Conservation (phyloP, 176 grass and related monocot species). For the Triticum aestivum region IWGSC_CS_RefSeq_v2.1 NC_057811.1:481955291-481955790, state of each 20-base stretch:
- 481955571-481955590: background rate
- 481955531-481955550: background rate
- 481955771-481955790: slow-evolving; percentile 2
- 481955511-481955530: background rate
- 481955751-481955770: background rate
- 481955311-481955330: background rate
- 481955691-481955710: slow-evolving; percentile 85
- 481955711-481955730: slow-evolving; percentile 68
- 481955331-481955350: background rate
- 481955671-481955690: slow-evolving; percentile 66
- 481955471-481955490: background rate
- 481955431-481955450: no score
- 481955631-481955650: background rate
- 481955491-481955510: background rate
- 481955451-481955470: background rate
- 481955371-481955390: background rate
- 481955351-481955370: background rate
- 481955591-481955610: slow-evolving; percentile 6
- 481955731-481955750: slow-evolving; percentile 1
- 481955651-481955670: slow-evolving; percentile 74
- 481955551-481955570: background rate
- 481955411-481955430: background rate
- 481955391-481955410: background rate
- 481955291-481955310: background rate
- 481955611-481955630: background rate